Evolutionary conservation across 1,284 basidiomycete species (phyloP).

Genomic region (Irpex lacteus): DNA sequence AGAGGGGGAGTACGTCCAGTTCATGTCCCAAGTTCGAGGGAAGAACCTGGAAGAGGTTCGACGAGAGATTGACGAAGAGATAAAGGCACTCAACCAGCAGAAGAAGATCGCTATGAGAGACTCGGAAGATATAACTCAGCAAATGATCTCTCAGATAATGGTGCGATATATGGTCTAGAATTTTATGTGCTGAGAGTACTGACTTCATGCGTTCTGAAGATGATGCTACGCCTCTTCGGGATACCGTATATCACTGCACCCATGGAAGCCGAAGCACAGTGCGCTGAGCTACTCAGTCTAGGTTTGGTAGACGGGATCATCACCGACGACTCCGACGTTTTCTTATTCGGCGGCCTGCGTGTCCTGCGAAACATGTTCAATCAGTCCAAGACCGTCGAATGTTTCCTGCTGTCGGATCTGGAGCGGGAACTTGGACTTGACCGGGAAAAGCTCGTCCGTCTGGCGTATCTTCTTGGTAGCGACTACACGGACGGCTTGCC

Average conservation of each 20-base stretch:
- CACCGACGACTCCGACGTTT: conserved; percentile 99
- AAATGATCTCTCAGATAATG: conserved; percentile 97
- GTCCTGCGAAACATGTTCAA: conserved; percentile 99
- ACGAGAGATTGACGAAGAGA: conserved; percentile 91
- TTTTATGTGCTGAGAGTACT: no score
- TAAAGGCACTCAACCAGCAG: conserved; percentile 78
- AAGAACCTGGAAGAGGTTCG: conserved; percentile 78
- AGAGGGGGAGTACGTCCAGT: conserved; percentile 88
- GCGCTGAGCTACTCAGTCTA: conserved; percentile 85
- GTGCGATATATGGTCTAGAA: conserved; percentile 33
- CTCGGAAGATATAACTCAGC: conserved; percentile 92
- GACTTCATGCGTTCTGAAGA: conserved; percentile 33
- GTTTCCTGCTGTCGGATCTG: conserved; percentile 86
- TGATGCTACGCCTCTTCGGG: conserved; percentile 90
- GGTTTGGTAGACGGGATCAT: conserved; percentile 96
- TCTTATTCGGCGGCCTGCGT: conserved; percentile 91
- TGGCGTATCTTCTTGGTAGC: conserved; percentile 94
- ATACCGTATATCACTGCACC: conserved; percentile 98
- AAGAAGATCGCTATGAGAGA: conserved; percentile 88
- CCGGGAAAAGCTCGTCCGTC: conserved; percentile 81
- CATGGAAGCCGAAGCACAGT: conserved; percentile 99
- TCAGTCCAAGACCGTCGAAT: conserved; percentile 97
- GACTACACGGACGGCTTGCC: conserved; percentile 98
- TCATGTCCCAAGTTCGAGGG: conserved; percentile 88
- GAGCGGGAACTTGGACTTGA: conserved; percentile 87